Evolutionary conservation across 495 filamentous ascomycete genomes (phyloP).

Genomic region (Pseudotulostoma volvatum): DNA sequence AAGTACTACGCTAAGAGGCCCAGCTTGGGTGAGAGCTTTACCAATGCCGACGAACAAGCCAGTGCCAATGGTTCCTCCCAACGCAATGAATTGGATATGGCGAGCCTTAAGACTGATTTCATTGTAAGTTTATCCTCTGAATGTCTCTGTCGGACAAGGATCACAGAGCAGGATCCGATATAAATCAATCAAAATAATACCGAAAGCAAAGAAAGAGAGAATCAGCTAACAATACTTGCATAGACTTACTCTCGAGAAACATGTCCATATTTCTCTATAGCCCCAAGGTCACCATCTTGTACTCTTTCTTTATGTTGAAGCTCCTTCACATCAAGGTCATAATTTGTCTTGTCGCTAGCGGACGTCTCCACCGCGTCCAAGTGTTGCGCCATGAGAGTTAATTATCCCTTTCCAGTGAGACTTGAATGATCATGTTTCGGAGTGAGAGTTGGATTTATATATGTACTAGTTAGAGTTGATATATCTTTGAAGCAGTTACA

Average conservation of each 20-base stretch:
- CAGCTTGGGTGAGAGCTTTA: conserved; percentile 40
- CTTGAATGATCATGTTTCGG: too few species aligned
- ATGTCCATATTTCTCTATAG: background rate
- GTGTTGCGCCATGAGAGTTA: too few species aligned
- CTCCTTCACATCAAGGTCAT: background rate
- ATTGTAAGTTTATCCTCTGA: background rate
- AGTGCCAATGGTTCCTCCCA: conserved; percentile 61
- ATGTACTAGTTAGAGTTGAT: too few species aligned
- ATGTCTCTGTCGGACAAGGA: background rate
- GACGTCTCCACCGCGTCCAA: background rate
- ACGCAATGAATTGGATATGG: conserved; percentile 50
- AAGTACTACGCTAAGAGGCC: conserved; percentile 50
- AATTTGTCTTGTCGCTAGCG: background rate
- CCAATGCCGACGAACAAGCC: conserved; percentile 62
- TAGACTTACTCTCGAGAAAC: conserved; percentile 13
- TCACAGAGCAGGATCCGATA: background rate
- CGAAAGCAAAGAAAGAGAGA: background rate
- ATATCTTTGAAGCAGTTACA: too few species aligned
- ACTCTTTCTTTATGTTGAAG: background rate
- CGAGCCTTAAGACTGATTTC: conserved; percentile 34
- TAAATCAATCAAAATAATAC: background rate
- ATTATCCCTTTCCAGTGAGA: too few species aligned
- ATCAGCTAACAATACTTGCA: too few species aligned
- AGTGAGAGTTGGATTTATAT: too few species aligned
- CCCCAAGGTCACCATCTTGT: background rate